A percentile compares a stretch with the other conserved stretches of the same genome.
Evolutionary conservation across 768 basidiomycete species (phyloP).

Genomic region (Brasilioporus rufonigricans): DNA sequence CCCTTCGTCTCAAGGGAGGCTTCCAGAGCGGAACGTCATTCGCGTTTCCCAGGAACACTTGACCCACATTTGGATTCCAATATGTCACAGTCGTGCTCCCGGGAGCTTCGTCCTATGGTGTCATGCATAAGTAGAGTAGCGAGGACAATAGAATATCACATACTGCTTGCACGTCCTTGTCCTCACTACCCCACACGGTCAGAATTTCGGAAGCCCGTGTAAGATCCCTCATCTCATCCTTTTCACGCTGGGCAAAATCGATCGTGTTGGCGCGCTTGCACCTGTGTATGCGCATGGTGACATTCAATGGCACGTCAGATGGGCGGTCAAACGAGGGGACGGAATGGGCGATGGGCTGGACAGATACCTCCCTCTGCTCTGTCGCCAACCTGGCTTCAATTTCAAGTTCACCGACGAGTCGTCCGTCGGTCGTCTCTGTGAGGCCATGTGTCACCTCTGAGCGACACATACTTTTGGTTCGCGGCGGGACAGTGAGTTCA

Average conservation of each 20-base stretch:
- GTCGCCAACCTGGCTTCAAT: conserved; percentile 17
- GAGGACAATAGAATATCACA: not conserved
- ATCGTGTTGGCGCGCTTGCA: conserved; percentile 54
- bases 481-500: conserved; percentile 2
- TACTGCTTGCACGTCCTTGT: conserved; percentile 12
- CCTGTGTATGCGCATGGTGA: conserved; percentile 22
- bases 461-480: not conserved
- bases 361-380: not conserved
- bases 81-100: conserved; percentile 39
- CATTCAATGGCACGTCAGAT: not conserved
- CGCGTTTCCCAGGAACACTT: conserved; percentile 80
- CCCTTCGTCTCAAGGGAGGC: conserved; percentile 19
- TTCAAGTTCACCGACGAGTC: no score
- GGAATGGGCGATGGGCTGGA: not conserved
- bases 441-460: no score
- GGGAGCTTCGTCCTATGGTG: conserved; percentile 18
- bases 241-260: conserved; percentile 80
- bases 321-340: not conserved
- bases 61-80: conserved; percentile 60
- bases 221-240: conserved; percentile 86
- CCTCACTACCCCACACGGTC: conserved; percentile 35
- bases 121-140: not conserved
- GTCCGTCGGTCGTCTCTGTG: no score
- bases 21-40: conserved; percentile 66
- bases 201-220: conserved; percentile 82